Conservation (phyloP, 768 basidiomycete species). For the Tylopilus sp. region DNA sequence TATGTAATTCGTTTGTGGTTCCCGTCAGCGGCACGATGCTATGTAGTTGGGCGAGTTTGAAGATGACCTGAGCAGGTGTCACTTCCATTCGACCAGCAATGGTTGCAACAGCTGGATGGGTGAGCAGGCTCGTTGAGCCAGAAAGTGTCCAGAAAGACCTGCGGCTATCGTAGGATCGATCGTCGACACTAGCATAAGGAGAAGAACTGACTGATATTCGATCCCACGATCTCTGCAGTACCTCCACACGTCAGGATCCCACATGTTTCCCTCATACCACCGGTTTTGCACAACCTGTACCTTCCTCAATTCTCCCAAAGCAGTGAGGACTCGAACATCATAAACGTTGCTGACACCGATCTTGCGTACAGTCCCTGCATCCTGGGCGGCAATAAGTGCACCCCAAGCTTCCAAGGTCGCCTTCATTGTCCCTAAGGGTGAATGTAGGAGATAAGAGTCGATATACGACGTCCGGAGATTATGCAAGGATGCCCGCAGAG, state of each 20-base stretch:
- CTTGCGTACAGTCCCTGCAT: conserved; percentile 56
- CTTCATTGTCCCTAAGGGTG: conserved; percentile 56
- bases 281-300: conserved; percentile 80
- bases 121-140: conserved; percentile 64
- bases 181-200: neutral
- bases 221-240: conserved; percentile 64
- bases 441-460: conserved; percentile 78
- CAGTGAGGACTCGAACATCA: conserved; percentile 52
- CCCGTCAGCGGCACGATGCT: conserved; percentile 75
- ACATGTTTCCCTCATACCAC: conserved; percentile 79
- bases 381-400: conserved; percentile 56
- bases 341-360: conserved; percentile 83
- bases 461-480: conserved; percentile 73
- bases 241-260: conserved; percentile 62
- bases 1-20: conserved; percentile 64
- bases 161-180: neutral
- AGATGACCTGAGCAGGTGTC: conserved; percentile 66
- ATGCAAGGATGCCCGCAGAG: conserved; percentile 58
- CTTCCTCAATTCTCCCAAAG: conserved; percentile 49
- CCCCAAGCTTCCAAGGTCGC: conserved; percentile 70
- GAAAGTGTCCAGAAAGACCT: conserved; percentile 89
- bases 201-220: conserved; percentile 61
- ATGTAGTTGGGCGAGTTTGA: conserved; percentile 61
- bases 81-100: conserved; percentile 46
- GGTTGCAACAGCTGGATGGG: conserved; percentile 42